Conservation (phyloP, 2,329 filamentous ascomycete species). For the Fonsecaea erecta region DNA sequence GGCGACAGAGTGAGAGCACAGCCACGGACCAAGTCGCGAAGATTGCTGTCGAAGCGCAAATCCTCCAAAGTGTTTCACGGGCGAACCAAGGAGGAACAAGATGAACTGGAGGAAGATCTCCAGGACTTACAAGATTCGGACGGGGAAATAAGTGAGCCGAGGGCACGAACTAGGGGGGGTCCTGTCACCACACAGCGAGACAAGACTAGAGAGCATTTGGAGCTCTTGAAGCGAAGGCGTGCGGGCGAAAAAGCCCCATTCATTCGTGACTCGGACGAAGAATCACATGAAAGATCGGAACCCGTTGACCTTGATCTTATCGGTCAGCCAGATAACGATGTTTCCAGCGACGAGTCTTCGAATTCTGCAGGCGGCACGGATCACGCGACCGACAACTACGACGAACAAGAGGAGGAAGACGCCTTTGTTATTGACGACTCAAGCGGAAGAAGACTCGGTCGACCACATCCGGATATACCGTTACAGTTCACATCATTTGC, state of each 20-base stretch:
- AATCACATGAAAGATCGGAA: conserved; percentile 36
- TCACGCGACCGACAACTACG: conserved; percentile 29
- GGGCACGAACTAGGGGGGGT: conserved; percentile 49
- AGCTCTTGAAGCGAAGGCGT: conserved; percentile 49
- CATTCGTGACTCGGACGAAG: conserved; percentile 38
- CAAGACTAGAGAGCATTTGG: conserved; percentile 48
- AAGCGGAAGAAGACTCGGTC: conserved; percentile 58
- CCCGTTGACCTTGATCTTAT: conserved; percentile 34
- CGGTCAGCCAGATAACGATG: conserved; percentile 19
- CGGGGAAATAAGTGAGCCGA: conserved; percentile 42
- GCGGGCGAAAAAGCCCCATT: conserved; percentile 47
- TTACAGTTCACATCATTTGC: conserved; percentile 70
- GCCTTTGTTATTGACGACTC: conserved; percentile 70
- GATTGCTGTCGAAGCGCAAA: conserved; percentile 6
- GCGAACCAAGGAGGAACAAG: conserved; percentile 41
- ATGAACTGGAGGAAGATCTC: conserved; percentile 53
- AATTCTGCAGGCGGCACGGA: conserved; percentile 27
- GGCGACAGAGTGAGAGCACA: conserved; percentile 13
- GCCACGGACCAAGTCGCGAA: not conserved
- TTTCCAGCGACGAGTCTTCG: conserved; percentile 1
- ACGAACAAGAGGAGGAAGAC: conserved; percentile 57
- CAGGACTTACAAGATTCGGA: conserved; percentile 52
- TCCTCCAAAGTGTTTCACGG: conserved; percentile 12
- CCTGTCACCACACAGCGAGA: conserved; percentile 47
- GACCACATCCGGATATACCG: conserved; percentile 64